Conservation (phyloP, 2,329 filamentous ascomycete species). For the Aspergillus glaucus region DNA sequence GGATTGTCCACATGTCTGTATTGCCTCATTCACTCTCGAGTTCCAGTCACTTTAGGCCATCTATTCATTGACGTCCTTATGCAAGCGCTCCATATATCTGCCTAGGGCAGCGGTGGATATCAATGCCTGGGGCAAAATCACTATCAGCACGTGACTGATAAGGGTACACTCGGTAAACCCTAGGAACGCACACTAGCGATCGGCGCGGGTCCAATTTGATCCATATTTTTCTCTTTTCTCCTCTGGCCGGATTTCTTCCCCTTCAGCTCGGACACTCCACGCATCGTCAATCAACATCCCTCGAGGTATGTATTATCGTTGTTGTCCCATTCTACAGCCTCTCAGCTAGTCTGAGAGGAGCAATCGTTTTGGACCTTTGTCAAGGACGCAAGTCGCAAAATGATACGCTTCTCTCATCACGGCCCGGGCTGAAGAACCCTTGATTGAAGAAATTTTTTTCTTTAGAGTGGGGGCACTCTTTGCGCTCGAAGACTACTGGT, state of each 20-base stretch:
- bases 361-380: conserved; percentile 23
- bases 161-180: conserved; percentile 23
- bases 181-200: conserved; percentile 27
- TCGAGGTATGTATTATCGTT: conserved; percentile 37
- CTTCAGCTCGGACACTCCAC: conserved; percentile 5
- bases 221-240: conserved; percentile 12
- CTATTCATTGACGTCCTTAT: too few relatives aligned
- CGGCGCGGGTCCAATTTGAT: conserved; percentile 6
- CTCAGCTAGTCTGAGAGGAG: conserved; percentile 40
- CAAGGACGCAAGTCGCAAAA: conserved; percentile 15
- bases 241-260: conserved; percentile 3
- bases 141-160: conserved; percentile 22
- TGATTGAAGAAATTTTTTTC: conserved; percentile 25
- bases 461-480: conserved; percentile 57
- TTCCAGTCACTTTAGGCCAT: too few relatives aligned
- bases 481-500: conserved; percentile 58
- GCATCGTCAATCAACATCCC: conserved; percentile 21
- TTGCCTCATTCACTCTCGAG: too few relatives aligned
- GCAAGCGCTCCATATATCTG: too few relatives aligned
- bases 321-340: conserved; percentile 22
- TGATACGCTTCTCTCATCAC: conserved; percentile 41
- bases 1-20: too few relatives aligned
- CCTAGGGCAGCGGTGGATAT: too few relatives aligned
- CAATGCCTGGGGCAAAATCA: too few relatives aligned
- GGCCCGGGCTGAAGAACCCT: conserved; percentile 65